Evolutionary conservation across 768 basidiomycete species (phyloP).

Genomic region (Mycena indigotica): DNA sequence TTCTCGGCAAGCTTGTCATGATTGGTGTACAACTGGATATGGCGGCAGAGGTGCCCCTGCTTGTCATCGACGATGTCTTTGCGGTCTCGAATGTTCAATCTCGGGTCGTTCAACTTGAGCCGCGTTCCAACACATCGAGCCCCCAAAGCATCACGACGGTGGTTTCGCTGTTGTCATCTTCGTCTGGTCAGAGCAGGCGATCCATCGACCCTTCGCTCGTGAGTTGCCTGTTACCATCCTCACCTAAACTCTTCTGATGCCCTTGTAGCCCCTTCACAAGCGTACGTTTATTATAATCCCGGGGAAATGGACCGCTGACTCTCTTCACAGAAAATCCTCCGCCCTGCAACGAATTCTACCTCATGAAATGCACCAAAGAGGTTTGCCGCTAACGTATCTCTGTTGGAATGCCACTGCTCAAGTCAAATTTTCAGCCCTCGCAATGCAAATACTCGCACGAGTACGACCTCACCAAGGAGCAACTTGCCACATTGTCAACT

Average conservation of each 20-base stretch:
- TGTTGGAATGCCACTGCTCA: constrained; percentile 15
- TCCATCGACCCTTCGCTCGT: constrained; percentile 68
- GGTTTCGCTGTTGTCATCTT: constrained; percentile 65
- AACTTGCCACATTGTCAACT: constrained; percentile 66
- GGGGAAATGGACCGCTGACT: background rate
- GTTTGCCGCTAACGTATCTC: constrained; percentile 34
- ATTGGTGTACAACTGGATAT: too few species aligned
- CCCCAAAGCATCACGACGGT: too few species aligned
- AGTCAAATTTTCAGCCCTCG: constrained; percentile 43
- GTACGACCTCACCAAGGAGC: constrained; percentile 70
- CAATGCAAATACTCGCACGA: constrained; percentile 86
- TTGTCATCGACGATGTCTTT: background rate
- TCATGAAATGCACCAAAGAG: constrained; percentile 83
- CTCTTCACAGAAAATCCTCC: constrained; percentile 66
- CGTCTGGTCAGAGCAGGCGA: constrained; percentile 41
- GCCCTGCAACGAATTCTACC: constrained; percentile 83
- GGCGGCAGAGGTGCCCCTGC: background rate
- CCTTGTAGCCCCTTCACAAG: constrained; percentile 69
- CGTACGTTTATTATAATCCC: too few species aligned
- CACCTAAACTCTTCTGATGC: background rate
- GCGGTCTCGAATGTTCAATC: too few species aligned
- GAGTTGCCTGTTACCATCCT: constrained; percentile 23
- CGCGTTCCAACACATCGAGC: too few species aligned
- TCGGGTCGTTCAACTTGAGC: too few species aligned
- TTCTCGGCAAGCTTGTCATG: background rate